Evolutionary conservation across 495 filamentous ascomycete species (phyloP).

Genomic region (Lophiotrema nucula): DNA sequence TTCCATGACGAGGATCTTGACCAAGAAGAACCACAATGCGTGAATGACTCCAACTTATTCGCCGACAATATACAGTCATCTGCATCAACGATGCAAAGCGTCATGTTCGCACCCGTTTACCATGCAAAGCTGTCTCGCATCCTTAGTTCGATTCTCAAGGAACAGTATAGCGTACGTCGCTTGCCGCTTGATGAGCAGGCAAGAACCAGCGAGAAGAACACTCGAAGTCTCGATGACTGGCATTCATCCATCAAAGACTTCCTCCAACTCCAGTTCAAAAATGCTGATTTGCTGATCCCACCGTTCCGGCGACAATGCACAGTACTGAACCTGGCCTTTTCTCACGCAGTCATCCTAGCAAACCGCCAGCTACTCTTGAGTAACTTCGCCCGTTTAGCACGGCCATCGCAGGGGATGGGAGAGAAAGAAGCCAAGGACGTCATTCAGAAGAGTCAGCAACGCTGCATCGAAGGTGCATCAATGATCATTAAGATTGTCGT

Average conservation of each 20-base stretch:
- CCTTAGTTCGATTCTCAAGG: conserved; percentile 4
- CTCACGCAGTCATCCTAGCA: background rate
- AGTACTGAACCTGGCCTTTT: background rate
- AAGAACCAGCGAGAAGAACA: conserved; percentile 14
- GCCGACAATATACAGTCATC: background rate
- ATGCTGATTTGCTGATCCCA: background rate
- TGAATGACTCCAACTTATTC: background rate
- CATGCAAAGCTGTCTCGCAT: conserved; percentile 19
- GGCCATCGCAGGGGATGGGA: no score
- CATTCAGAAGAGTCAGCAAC: background rate
- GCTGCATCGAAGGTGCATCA: no score
- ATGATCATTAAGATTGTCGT: no score
- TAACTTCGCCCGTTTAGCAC: background rate
- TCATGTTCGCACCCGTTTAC: background rate
- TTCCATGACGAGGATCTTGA: background rate
- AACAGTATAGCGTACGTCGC: conserved; percentile 17
- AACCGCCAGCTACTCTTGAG: background rate
- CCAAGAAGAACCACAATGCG: background rate
- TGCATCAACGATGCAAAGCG: background rate
- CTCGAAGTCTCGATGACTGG: background rate
- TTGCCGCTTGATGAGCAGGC: conserved; percentile 2
- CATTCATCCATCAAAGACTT: background rate
- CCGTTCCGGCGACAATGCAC: background rate
- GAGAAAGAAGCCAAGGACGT: no score
- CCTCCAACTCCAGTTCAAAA: background rate